phyloP scores from a whole-genome alignment of 139 green algal genomes.

The Yamagishiella unicocca region DNA sequence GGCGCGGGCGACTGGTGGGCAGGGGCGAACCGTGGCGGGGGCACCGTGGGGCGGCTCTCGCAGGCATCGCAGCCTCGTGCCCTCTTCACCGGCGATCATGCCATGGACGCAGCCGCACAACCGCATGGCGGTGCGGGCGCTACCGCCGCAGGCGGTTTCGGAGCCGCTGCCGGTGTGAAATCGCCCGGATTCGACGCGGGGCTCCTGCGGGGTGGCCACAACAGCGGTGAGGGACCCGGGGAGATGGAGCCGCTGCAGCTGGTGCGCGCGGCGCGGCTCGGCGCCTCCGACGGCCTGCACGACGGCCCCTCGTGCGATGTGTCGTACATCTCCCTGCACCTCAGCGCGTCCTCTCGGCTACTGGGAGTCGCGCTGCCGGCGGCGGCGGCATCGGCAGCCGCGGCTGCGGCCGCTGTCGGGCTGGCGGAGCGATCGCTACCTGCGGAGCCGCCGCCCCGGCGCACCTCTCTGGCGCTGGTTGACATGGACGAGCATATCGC shows the following conservation, averaged over 20 bases:
- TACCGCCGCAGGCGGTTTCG: no score
- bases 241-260: neutral
- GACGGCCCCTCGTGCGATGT: neutral
- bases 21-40: no score
- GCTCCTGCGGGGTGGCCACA: no score
- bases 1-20: no score
- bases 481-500: neutral
- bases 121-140: no score
- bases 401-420: neutral
- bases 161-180: no score
- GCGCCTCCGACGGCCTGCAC: neutral
- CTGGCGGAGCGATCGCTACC: neutral
- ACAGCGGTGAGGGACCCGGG: no score
- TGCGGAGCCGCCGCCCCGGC: neutral
- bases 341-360: neutral
- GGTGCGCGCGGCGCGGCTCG: neutral
- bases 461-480: neutral
- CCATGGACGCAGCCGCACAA: no score
- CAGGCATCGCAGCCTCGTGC: no score
- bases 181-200: no score
- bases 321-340: slow-evolving; percentile 4
- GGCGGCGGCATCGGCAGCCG: neutral
- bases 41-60: no score
- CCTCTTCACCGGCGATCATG: no score
- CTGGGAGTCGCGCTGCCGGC: neutral